Evolutionary conservation across 2,329 filamentous ascomycete species (phyloP).

Genomic region (Beauveria medogensis): DNA sequence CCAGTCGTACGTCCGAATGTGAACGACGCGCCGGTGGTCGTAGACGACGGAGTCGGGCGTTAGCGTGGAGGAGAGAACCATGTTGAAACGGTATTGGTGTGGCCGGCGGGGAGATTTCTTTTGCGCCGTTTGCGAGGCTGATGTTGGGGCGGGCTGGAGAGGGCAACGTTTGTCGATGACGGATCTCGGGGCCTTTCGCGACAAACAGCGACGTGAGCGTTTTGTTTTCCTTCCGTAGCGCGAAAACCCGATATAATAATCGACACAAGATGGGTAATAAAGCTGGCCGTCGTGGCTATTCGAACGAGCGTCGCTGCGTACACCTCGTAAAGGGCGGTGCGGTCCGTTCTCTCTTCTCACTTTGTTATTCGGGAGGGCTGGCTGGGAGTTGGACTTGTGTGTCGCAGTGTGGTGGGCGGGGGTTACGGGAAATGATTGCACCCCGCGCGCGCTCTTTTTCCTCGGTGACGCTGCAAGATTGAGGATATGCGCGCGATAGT

Average conservation of each 20-base stretch:
- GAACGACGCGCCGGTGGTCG: slow-evolving; percentile 33
- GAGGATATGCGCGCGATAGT: too few species aligned
- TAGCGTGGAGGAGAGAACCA: slow-evolving; percentile 26
- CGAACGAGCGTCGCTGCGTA: too few species aligned
- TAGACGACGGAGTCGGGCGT: slow-evolving; percentile 35
- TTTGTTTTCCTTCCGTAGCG: neutral
- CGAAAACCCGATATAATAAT: neutral
- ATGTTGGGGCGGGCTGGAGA: neutral
- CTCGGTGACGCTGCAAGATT: too few species aligned
- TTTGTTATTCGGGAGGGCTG: too few species aligned
- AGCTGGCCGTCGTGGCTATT: too few species aligned
- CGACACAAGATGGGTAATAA: neutral
- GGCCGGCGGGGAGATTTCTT: neutral
- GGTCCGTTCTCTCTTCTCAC: too few species aligned
- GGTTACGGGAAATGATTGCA: too few species aligned
- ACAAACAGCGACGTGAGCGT: neutral
- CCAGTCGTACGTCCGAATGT: slow-evolving; percentile 58
- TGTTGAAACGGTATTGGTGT: neutral
- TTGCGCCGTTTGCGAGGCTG: neutral
- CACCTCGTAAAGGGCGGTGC: too few species aligned
- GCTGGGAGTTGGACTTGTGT: too few species aligned
- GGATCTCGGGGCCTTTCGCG: too few species aligned
- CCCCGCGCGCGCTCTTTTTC: too few species aligned
- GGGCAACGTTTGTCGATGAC: neutral
- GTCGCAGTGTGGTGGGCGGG: too few species aligned